A percentile compares a stretch with the other conserved stretches of the same genome.
Conservation (phyloP, 1,284 basidiomycete genomes). For the Marasmius sp. region DNA sequence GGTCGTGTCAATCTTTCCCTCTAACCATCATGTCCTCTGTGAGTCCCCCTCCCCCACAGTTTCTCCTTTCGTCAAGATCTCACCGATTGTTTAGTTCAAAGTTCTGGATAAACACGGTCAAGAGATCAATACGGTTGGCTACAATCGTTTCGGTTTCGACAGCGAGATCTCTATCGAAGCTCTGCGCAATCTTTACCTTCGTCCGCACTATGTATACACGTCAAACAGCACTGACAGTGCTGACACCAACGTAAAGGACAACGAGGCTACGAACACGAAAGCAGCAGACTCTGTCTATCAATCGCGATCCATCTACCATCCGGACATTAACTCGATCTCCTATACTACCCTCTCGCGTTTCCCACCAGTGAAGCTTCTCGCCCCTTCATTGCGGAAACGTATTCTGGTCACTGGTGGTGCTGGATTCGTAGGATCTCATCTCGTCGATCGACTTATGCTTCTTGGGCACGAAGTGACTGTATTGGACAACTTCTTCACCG, state of each 20-base stretch:
- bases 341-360: conserved; percentile 91
- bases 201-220: conserved; percentile 71
- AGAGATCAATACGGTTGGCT: conserved; percentile 79
- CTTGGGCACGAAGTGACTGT: conserved; percentile 98
- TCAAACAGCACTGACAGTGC: conserved; percentile 36
- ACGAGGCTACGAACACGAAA: conserved; percentile 44
- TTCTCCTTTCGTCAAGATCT: conserved; percentile 5
- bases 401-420: conserved; percentile 95
- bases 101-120: conserved; percentile 72
- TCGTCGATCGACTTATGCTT: conserved; percentile 96
- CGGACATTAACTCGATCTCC: conserved; percentile 77
- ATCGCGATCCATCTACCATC: conserved; percentile 82
- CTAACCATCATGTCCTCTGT: conserved; percentile 13
- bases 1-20: conserved; percentile 1
- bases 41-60: conserved; percentile 9
- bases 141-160: conserved; percentile 85
- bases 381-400: conserved; percentile 80
- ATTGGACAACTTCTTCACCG: conserved; percentile 98
- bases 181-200: conserved; percentile 84
- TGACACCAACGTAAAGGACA: conserved; percentile 36
- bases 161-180: conserved; percentile 77
- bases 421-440: conserved; percentile 96
- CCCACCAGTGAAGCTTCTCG: conserved; percentile 86
- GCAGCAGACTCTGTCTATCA: conserved; percentile 60
- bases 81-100: conserved; percentile 41